Conservation (phyloP, 1,284 basidiomycete species). For the Porogramme epimiltina region DNA sequence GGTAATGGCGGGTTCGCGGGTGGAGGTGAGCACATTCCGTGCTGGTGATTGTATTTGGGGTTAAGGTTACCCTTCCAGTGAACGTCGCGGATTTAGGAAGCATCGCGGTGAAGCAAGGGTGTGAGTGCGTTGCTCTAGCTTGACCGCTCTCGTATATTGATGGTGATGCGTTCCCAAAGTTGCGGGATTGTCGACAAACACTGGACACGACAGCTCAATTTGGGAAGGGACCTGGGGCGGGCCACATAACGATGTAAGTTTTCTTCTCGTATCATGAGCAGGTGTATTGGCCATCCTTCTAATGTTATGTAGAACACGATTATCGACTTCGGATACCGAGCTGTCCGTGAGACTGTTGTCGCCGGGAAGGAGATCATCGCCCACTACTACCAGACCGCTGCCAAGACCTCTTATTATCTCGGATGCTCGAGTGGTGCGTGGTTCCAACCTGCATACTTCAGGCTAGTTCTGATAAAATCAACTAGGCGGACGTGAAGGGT, state of each 20-base stretch:
- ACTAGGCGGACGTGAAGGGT: constrained; percentile 16
- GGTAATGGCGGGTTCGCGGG: constrained; percentile 25
- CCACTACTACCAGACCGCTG: constrained; percentile 20
- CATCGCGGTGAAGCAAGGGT: constrained; percentile 19
- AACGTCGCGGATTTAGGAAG: constrained; percentile 20
- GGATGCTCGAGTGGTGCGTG: constrained; percentile 30
- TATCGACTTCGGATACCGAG: constrained; percentile 24
- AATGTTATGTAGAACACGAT: constrained; percentile 17
- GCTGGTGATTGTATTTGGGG: neutral
- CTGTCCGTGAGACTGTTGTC: constrained; percentile 24
- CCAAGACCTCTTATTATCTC: constrained; percentile 24
- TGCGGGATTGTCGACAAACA: constrained; percentile 24
- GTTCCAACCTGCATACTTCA: no score
- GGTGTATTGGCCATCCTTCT: neutral
- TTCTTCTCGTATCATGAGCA: neutral
- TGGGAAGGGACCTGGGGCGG: constrained; percentile 19
- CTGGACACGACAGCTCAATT: constrained; percentile 15
- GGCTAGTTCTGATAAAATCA: no score
- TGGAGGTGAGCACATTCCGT: neutral
- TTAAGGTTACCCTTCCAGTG: constrained; percentile 1
- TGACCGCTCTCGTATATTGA: neutral
- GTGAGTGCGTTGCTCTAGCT: constrained; percentile 18
- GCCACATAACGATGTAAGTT: constrained; percentile 22
- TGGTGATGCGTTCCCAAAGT: constrained; percentile 5
- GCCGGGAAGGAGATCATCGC: constrained; percentile 24